These are phyloP conservation scores for Rhodamnia rubescens DNA, from an alignment of 345 rosid genomes.

Conservation along the genomic window DNA sequence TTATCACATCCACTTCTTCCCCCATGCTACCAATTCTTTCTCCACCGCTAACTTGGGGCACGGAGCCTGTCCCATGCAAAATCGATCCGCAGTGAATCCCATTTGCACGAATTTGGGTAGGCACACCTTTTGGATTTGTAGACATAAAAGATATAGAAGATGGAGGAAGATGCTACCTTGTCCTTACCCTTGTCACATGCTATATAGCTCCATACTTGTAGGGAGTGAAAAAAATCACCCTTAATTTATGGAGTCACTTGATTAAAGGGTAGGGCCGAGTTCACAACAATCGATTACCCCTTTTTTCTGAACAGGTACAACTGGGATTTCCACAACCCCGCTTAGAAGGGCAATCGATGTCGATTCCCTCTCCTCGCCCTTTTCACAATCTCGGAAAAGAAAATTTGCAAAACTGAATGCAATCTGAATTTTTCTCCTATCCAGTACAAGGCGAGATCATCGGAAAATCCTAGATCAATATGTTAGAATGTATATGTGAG, in stretches of 20 bases:
- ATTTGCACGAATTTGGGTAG: slow-evolving; percentile 4
- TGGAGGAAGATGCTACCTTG: slow-evolving; percentile 5
- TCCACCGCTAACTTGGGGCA: not conserved
- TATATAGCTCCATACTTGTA: not conserved
- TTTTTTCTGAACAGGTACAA: not conserved
- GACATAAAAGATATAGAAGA: not conserved
- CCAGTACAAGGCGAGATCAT: not conserved
- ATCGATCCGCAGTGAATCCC: not conserved
- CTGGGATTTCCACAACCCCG: not conserved
- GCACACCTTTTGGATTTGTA: slow-evolving; percentile 3
- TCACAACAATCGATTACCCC: not conserved
- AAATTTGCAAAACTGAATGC: not conserved
- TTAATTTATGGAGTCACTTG: not conserved
- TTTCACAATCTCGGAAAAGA: too few relatives aligned
- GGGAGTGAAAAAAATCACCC: not conserved
- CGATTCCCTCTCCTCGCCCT: not conserved
- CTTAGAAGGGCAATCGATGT: not conserved
- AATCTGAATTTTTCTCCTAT: not conserved
- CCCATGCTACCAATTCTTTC: not conserved
- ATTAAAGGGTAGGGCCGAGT: not conserved
- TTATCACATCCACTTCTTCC: not conserved
- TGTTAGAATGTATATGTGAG: too few relatives aligned
- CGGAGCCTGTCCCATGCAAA: not conserved
- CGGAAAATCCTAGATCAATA: not conserved
- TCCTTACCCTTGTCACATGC: not conserved